Evolutionary conservation across 495 filamentous ascomycete species (phyloP), one percentile per base, ranked within the genome.

Genomic region (Jackrogersella minutella): DNA sequence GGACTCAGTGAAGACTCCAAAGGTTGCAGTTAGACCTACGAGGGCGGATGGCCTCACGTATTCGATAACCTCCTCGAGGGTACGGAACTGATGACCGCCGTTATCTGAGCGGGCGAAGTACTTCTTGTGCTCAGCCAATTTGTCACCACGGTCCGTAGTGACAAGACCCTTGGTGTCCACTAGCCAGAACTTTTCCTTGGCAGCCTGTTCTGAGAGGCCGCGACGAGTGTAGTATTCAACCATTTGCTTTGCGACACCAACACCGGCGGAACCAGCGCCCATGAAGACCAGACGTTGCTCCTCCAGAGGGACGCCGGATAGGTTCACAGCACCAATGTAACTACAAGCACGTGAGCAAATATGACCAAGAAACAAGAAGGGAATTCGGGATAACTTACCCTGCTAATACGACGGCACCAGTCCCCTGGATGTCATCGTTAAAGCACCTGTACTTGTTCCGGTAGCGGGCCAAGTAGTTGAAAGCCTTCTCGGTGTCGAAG

Each of bases 371-470:
- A n/a, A n/a, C 11, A 40, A 46, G 24, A 58, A 28, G 30, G 17
- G 26, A 30, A 24, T 40, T 24, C 0, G 3, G 7, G 22, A 19
- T 16, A 21, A 2, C 83, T 78, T 78, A 86, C 81, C 95, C 95
- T 36, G 86, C 93, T 37, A 98, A 84, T 60, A 98, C 92, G 65
- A 99, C 95, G 64, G 95, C 93, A 62, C 95, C 95, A 69, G 95
- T 99, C 70, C 95, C 95, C 83, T 98, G 95, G 73, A 99, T 94
- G 72, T 99, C 95, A 73, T 99, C 95, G 73, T 99, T 99, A 86
- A 99, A 99, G 81, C 91, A 94, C 74, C 93, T 96, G 80, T 96
- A 93, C 51, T 82, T 86, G 69, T 91, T 85, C 44, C 89, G 89
- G 76, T 97, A 98, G 41, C 93, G 86, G 76, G 96, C 89, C 37